Evolutionary conservation across 1,284 basidiomycete genomes (phyloP).

Genomic region (Neonothopanus nambi): DNA sequence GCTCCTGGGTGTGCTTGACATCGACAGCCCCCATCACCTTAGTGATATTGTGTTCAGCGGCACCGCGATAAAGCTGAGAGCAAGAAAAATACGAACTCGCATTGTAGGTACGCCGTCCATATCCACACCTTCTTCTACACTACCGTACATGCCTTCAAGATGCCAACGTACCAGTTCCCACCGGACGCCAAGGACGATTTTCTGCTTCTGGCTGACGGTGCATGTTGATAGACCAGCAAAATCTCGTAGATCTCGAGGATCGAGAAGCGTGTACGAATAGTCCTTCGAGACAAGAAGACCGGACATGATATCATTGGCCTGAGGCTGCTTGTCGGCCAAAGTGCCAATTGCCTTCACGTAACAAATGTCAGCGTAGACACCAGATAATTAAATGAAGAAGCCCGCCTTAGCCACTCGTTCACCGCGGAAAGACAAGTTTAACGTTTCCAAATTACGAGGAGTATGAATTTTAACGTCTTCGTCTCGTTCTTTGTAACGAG

Average conservation of each 20-base stretch:
- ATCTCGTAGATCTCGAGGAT: conserved; percentile 90
- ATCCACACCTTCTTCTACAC: conserved; percentile 84
- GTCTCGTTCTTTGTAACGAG: conserved; percentile 86
- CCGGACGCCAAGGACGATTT: conserved; percentile 80
- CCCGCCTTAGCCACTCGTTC: conserved; percentile 91
- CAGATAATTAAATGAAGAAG: neutral
- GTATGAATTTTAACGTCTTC: conserved; percentile 98
- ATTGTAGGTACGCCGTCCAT: conserved; percentile 76
- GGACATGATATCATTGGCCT: conserved; percentile 72
- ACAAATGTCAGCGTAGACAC: neutral
- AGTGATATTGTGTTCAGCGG: conserved; percentile 9
- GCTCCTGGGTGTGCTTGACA: conserved; percentile 78
- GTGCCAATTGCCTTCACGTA: conserved; percentile 82
- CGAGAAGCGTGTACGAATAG: conserved; percentile 96
- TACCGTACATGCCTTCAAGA: conserved; percentile 96
- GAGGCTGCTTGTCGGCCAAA: conserved; percentile 78
- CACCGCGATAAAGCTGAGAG: neutral
- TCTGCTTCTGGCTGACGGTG: conserved; percentile 89
- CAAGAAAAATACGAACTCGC: conserved; percentile 51
- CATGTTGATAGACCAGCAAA: conserved; percentile 96
- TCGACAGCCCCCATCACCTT: conserved; percentile 93
- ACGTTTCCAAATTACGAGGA: conserved; percentile 89
- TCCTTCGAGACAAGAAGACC: conserved; percentile 94
- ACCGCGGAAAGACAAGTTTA: conserved; percentile 88
- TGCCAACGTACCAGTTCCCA: conserved; percentile 96